phyloP scores from a whole-genome alignment of 345 rosid genomes.

The Viola odorata region DNA sequence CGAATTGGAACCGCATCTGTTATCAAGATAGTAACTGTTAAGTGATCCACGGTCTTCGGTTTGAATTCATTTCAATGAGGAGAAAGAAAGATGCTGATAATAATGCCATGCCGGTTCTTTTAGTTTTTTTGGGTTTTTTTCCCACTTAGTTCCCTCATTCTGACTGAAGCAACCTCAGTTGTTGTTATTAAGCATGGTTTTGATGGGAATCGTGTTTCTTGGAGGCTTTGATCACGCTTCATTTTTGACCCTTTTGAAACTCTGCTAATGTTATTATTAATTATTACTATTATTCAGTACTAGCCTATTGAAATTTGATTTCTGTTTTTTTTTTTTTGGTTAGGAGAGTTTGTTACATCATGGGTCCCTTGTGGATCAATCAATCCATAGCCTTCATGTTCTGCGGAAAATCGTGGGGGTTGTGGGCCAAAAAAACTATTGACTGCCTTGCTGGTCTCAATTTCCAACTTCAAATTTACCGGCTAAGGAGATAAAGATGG shows the following conservation, averaged over 20 bases:
- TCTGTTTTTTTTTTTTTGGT: too few relatives aligned
- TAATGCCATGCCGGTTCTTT: not conserved
- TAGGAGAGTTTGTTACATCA: too few relatives aligned
- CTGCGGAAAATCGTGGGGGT: too few relatives aligned
- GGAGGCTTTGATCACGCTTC: not conserved
- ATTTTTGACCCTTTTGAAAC: not conserved
- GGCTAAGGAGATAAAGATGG: too few relatives aligned
- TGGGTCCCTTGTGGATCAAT: too few relatives aligned
- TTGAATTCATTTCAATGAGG: not conserved
- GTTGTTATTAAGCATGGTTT: not conserved
- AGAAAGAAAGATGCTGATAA: not conserved
- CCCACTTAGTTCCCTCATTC: not conserved
- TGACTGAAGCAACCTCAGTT: not conserved
- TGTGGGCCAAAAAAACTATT: too few relatives aligned
- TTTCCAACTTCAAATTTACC: too few relatives aligned
- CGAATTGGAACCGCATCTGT: constrained; percentile 84
- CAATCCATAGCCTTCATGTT: too few relatives aligned
- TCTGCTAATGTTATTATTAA: not conserved
- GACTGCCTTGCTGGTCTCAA: too few relatives aligned
- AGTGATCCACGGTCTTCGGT: constrained; percentile 14
- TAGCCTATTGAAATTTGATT: too few relatives aligned
- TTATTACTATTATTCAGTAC: too few relatives aligned
- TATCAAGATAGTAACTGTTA: constrained; percentile 85
- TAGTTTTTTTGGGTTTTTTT: not conserved
- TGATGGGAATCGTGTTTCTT: not conserved